phyloP scores from a whole-genome alignment of 805 yeast genomes.

The Suhomyces prunicola region DNA sequence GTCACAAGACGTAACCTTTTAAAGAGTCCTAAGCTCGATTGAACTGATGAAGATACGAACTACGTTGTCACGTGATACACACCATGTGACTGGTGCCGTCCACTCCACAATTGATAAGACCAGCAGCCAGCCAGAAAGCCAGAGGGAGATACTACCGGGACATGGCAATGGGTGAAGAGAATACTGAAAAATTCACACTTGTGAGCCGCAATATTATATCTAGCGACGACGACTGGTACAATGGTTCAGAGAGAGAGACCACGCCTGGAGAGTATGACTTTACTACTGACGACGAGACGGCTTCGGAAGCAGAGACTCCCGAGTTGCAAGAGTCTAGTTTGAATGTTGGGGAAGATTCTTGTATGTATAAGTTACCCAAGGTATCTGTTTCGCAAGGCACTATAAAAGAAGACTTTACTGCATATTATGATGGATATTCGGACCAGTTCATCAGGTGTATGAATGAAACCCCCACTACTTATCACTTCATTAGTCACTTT shows the following conservation, averaged over 20 bases:
- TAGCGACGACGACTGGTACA: slow-evolving; percentile 9
- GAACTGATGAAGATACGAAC: too few species aligned
- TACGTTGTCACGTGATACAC: too few species aligned
- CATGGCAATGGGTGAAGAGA: too few species aligned
- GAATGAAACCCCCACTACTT: slow-evolving; percentile 40
- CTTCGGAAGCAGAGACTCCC: neutral
- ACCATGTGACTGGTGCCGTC: neutral
- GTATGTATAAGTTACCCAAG: slow-evolving; percentile 7
- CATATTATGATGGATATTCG: slow-evolving; percentile 17
- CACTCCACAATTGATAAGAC: neutral
- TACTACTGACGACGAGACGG: neutral
- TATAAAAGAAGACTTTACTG: neutral
- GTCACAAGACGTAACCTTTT: too few species aligned
- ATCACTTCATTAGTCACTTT: slow-evolving; percentile 31
- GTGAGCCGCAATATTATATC: slow-evolving; percentile 12
- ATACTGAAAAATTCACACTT: neutral
- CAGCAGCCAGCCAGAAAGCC: too few species aligned
- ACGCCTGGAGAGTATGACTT: neutral
- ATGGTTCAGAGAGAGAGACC: neutral
- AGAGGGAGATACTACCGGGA: too few species aligned
- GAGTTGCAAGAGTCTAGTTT: neutral
- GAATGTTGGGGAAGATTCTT: slow-evolving; percentile 1
- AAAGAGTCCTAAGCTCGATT: too few species aligned
- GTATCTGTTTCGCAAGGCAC: neutral
- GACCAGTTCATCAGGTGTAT: slow-evolving; percentile 29